phyloP scores from a whole-genome alignment of 2,329 filamentous ascomycete genomes.

The Penicillium paneum region DNA sequence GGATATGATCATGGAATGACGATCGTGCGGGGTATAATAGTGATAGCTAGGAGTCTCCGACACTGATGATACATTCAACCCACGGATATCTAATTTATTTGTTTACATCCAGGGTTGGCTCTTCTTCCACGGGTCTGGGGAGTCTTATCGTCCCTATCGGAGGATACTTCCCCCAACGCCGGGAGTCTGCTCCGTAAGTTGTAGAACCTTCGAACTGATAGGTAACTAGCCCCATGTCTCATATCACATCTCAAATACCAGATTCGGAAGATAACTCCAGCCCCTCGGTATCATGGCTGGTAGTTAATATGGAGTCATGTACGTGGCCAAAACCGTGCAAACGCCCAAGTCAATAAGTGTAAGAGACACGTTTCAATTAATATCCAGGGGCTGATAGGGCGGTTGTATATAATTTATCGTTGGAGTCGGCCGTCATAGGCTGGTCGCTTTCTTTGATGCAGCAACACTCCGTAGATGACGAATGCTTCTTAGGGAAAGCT shows the following conservation, averaged over 20 bases:
- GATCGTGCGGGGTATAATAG: conserved; percentile 25
- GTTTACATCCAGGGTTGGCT: not conserved
- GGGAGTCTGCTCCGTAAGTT: not conserved
- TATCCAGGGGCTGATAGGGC: not conserved
- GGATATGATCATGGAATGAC: conserved; percentile 15
- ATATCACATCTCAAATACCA: not conserved
- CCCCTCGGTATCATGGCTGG: not conserved
- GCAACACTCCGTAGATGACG: conserved; percentile 9
- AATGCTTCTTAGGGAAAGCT: not conserved
- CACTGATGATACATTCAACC: not conserved
- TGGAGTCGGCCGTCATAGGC: not conserved
- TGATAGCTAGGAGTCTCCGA: not conserved
- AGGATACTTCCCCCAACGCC: not conserved
- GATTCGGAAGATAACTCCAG: conserved; percentile 1
- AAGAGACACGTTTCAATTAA: conserved; percentile 16
- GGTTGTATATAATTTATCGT: conserved; percentile 6
- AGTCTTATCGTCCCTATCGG: conserved; percentile 1
- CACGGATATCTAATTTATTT: not conserved
- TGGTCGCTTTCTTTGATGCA: not conserved
- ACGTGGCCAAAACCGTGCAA: not conserved
- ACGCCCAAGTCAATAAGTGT: no score
- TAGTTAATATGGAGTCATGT: not conserved
- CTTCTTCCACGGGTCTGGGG: not conserved
- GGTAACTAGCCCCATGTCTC: not conserved
- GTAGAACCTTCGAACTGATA: not conserved